Evolutionary conservation across 768 basidiomycete species (phyloP).

Genomic region (Lentinula aciculospora): DNA sequence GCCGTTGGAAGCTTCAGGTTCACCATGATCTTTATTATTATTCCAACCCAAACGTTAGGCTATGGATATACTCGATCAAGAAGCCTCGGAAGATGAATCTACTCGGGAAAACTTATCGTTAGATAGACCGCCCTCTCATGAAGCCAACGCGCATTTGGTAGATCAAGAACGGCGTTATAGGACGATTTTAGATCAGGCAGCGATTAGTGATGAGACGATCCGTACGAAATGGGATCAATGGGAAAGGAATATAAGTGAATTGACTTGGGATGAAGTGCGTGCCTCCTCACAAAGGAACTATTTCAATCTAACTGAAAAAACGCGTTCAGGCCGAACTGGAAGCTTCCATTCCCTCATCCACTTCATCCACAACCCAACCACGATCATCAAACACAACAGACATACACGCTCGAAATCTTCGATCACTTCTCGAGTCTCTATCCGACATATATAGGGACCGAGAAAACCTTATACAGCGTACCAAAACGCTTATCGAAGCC

Average conservation of each 20-base stretch:
- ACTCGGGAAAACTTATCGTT: slow-evolving; percentile 44
- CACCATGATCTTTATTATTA: neutral
- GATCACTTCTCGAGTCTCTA: slow-evolving; percentile 72
- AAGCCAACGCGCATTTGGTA: slow-evolving; percentile 72
- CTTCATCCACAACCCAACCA: slow-evolving; percentile 19
- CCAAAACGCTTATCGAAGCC: slow-evolving; percentile 48
- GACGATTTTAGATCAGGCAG: slow-evolving; percentile 65
- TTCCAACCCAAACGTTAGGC: slow-evolving; percentile 41
- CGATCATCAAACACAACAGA: slow-evolving; percentile 41
- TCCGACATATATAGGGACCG: slow-evolving; percentile 65
- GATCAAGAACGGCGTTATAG: slow-evolving; percentile 69
- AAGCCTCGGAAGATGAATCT: slow-evolving; percentile 81
- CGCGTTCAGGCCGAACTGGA: slow-evolving; percentile 55
- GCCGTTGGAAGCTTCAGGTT: too few relatives aligned
- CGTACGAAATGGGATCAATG: slow-evolving; percentile 86
- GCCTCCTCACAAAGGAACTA: neutral
- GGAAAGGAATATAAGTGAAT: slow-evolving; percentile 63
- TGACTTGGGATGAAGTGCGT: slow-evolving; percentile 56
- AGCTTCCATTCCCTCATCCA: slow-evolving; percentile 59
- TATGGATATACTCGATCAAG: slow-evolving; percentile 85
- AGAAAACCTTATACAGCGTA: slow-evolving; percentile 57
- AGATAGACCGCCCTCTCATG: slow-evolving; percentile 62
- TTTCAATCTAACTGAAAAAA: too few relatives aligned
- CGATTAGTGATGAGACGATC: slow-evolving; percentile 71
- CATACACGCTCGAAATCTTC: slow-evolving; percentile 62